Percentiles rank a stretch among this genome's conserved stretches.
These are phyloP conservation scores for Aotearoamyces nothofagi DNA, from an alignment of 2,329 filamentous ascomycete genomes.

Conservation along the genomic window DNA sequence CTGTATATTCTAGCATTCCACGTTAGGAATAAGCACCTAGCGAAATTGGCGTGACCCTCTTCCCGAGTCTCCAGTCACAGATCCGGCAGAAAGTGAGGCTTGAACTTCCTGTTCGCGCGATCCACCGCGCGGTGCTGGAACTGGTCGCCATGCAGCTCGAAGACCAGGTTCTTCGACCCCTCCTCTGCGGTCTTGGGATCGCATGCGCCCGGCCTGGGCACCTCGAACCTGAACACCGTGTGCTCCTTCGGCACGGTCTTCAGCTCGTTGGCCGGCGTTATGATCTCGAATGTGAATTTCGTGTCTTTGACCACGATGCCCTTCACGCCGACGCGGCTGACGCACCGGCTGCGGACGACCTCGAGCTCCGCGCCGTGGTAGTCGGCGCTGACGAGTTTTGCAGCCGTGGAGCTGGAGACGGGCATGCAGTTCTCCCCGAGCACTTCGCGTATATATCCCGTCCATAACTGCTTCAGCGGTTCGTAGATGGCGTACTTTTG, in stretches of 20 bases:
- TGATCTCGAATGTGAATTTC: slow-evolving; percentile 71
- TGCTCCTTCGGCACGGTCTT: slow-evolving; percentile 84
- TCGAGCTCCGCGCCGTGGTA: slow-evolving; percentile 77
- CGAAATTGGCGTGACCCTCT: no score
- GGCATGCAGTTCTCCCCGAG: slow-evolving; percentile 34
- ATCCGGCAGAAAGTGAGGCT: slow-evolving; percentile 62
- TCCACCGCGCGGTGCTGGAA: slow-evolving; percentile 74
- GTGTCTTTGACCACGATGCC: slow-evolving; percentile 86
- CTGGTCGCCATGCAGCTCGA: slow-evolving; percentile 79
- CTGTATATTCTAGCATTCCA: no score
- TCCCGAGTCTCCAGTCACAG: slow-evolving; percentile 42
- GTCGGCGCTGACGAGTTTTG: slow-evolving; percentile 72
- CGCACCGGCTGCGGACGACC: slow-evolving; percentile 69
- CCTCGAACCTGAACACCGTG: slow-evolving; percentile 64
- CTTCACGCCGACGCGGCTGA: slow-evolving; percentile 64
- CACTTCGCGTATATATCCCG: slow-evolving; percentile 71
- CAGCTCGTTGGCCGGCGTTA: slow-evolving; percentile 54
- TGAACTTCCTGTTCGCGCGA: slow-evolving; percentile 83
- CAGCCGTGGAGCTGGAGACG: slow-evolving; percentile 15
- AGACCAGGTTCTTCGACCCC: slow-evolving; percentile 38
- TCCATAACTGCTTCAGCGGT: slow-evolving; percentile 66
- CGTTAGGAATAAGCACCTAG: no score
- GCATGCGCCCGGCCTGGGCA: slow-evolving; percentile 31
- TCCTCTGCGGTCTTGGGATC: slow-evolving; percentile 9
- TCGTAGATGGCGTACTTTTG: slow-evolving; percentile 63